Evolutionary conservation across 2,329 filamentous ascomycete genomes (phyloP).

Genomic region (Xylariaceae sp.): DNA sequence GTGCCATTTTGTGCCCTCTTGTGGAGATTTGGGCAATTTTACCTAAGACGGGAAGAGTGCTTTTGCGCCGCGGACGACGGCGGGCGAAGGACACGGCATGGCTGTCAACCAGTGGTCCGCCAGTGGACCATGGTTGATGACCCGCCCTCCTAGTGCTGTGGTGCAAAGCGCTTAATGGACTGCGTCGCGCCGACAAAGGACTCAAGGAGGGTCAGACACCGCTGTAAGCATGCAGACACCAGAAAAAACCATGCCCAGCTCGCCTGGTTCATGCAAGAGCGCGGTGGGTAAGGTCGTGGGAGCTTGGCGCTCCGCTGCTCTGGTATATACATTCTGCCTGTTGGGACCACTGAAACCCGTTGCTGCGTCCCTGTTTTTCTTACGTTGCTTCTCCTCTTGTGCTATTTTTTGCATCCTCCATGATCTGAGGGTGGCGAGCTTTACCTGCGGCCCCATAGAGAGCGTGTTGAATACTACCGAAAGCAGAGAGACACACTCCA

Average conservation of each 20-base stretch:
- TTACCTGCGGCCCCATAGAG: conserved; percentile 6
- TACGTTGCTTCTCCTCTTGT: conserved; percentile 9
- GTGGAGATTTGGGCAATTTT: background rate
- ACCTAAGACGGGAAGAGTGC: conserved; percentile 7
- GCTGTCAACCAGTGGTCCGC: background rate
- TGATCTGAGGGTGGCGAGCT: background rate
- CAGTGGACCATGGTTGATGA: conserved; percentile 19
- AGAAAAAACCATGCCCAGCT: conserved; percentile 9
- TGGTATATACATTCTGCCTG: conserved; percentile 26
- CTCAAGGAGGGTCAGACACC: conserved; percentile 15
- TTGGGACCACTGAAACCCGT: background rate
- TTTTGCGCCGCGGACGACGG: conserved; percentile 9
- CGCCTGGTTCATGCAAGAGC: conserved; percentile 21
- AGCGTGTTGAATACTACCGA: background rate
- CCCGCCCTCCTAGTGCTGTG: conserved; percentile 23
- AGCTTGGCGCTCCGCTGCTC: conserved; percentile 13
- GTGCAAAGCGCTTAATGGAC: conserved; percentile 28
- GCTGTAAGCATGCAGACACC: conserved; percentile 13
- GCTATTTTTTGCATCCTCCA: conserved; percentile 8
- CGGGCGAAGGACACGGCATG: background rate
- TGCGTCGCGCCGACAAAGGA: conserved; percentile 18
- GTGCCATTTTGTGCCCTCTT: background rate
- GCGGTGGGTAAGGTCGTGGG: conserved; percentile 5
- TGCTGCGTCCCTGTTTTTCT: conserved; percentile 12
- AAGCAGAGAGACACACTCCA: conserved; percentile 6